Evolutionary conservation across 768 basidiomycete species (phyloP), one percentile per base, ranked within the genome.

Genomic region (Amanita molliuscula): DNA sequence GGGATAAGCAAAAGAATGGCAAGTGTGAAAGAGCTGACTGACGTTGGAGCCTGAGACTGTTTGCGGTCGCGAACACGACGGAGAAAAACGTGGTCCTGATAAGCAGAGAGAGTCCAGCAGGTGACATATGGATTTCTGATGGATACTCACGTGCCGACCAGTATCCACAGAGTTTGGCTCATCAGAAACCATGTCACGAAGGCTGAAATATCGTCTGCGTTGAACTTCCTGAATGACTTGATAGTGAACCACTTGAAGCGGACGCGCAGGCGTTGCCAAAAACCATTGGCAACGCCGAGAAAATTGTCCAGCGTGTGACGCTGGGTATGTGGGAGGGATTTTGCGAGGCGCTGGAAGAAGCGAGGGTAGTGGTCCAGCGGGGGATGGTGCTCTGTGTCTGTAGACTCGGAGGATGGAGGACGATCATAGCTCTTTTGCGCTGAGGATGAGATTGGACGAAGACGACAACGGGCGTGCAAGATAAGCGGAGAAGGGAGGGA

Each of bases 201-300:
- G 1, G 94, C 95, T 36, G 91, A 94, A 48, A 95, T 88, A 63
- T 99, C 96, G 63, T 99, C 96, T 45, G 89, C 85, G 57, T 96
- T 93, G 67, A 94, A 99, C 59, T 80, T 84, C 42, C 95, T 80
- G 69, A 96, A 99, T 3, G 89, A 91, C 54, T 89, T 76, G 58
- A 98, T 94, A 9, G 91, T 91, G 56, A 93, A 87, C 96, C 96
- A 99, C 62, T 92, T 92, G 71, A 97, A 90, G n/a, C 91, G 79
- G 56, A 98, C 87, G 18, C 84, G 77, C 20, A 86, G 64, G 2
- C 96, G 81, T 56, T 95, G 79, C 83, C 92, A 92, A 63, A 94
- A 93, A n/a, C 84, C 82, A 26, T 77, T 86, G 3, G 94, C 84
- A 3, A 90, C 84, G 16, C 77, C 79, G 31, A 98, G 74, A 52